Conservation (phyloP, 208 protist species). For the Tritrichomonas musculus region DNA sequence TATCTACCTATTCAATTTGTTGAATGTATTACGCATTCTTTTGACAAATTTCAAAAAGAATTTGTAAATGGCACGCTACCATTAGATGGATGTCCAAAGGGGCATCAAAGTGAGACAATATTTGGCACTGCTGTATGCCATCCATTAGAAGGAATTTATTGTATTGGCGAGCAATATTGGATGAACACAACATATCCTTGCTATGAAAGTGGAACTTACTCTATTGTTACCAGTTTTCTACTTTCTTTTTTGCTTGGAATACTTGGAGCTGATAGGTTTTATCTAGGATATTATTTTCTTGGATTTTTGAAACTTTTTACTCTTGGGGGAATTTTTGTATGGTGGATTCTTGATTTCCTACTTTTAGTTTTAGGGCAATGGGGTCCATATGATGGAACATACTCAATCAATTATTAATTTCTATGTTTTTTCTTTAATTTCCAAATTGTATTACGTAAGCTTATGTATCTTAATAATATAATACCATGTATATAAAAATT, state of each 20-base stretch:
- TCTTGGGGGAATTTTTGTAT: background rate
- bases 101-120: background rate
- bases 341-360: slow-evolving; percentile 18
- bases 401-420: background rate
- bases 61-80: background rate
- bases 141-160: slow-evolving; percentile 14
- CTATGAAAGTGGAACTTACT: background rate
- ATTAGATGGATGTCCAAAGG: background rate
- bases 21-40: slow-evolving; percentile 21
- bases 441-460: no score
- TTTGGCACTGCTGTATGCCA: slow-evolving; percentile 13
- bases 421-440: no score
- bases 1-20: background rate
- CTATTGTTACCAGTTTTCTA: background rate
- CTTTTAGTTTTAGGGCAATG: background rate
- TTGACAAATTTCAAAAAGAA: slow-evolving; percentile 17
- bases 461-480: no score
- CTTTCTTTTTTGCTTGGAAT: background rate
- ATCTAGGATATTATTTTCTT: slow-evolving; percentile 13
- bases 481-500: no score
- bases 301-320: slow-evolving; percentile 22
- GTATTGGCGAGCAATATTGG: slow-evolving; percentile 23
- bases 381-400: background rate
- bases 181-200: slow-evolving; percentile 23
- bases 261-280: slow-evolving; percentile 6